A percentile compares a stretch with the other conserved stretches of the same genome.
These are phyloP conservation scores for Cystobasidium onofrii DNA, from an alignment of 768 basidiomycete genomes.

Conservation along the genomic window DNA sequence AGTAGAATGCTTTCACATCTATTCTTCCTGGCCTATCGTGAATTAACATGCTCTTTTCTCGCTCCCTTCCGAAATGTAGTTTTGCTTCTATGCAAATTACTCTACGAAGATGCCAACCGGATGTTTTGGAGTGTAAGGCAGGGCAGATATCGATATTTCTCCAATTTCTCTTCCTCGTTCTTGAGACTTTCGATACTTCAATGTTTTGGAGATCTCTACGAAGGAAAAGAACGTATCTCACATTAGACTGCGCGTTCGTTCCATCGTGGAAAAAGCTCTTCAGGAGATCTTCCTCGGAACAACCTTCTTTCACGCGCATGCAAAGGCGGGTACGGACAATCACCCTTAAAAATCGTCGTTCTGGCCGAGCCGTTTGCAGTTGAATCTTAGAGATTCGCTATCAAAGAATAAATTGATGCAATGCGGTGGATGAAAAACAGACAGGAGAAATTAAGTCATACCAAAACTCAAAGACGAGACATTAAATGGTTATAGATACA, in stretches of 20 bases:
- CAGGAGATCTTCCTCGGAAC: too few species aligned
- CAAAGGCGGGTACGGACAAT: conserved; percentile 22
- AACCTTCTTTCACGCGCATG: background rate
- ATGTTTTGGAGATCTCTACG: background rate
- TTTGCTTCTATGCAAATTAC: background rate
- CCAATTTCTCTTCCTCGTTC: background rate
- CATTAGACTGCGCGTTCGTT: background rate
- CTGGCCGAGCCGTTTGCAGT: conserved; percentile 27
- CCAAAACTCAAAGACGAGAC: conserved; percentile 1
- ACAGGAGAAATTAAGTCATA: background rate
- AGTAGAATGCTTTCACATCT: too few species aligned
- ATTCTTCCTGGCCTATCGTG: background rate
- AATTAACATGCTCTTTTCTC: conserved; percentile 13
- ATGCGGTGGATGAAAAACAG: conserved; percentile 26
- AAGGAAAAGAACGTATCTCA: background rate
- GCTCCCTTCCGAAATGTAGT: background rate
- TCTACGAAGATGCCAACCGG: background rate
- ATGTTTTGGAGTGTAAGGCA: conserved; percentile 12
- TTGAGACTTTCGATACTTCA: background rate
- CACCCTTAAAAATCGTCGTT: background rate
- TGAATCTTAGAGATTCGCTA: too few species aligned
- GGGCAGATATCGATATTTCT: conserved; percentile 10
- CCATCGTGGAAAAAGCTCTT: too few species aligned
- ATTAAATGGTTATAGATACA: background rate
- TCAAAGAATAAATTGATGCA: background rate